Evolutionary conservation across 2,329 filamentous ascomycete genomes (phyloP), one percentile per base, ranked within the genome.

Genomic region (Aspergillus felis): DNA sequence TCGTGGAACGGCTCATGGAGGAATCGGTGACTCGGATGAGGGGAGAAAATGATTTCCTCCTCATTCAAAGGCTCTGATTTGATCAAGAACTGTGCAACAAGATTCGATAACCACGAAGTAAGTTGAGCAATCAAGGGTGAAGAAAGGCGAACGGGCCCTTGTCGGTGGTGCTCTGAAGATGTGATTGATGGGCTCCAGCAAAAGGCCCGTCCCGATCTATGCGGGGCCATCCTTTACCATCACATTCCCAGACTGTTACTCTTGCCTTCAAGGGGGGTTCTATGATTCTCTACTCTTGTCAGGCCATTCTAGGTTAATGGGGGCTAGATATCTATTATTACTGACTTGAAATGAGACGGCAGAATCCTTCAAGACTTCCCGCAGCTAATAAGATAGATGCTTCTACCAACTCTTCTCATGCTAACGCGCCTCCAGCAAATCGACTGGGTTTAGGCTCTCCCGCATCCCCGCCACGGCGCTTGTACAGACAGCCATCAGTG

Each of bases 401-500:
- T 38, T 38, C 32, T 14, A 38, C 32, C 32, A 38, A 38, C 32
- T 38, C 32, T 17, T 38, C 32, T 17, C 32, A 38, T 7, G 14
- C 32, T 38, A 38, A 38, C 14, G 17, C 32, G 5, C 14, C 14
- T 17, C 32, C 32, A 14, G 32, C 32, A 17, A 17, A 38, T 38
- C 32, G 14, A 38, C 32, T 7, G 32, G 32, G 46, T 47, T 51
- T 60, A 57, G 38, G 59, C 48, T 59, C 59, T 47, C 17, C 10
- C 53, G 49, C 35, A 49, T 47, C 60, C 58, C 60, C 60, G 57
- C 60, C 60, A 58, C 60, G 57, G 60, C 60, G 60, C 60, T 62
- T 62, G 57, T 55, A 46, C 53, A 38, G 32, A 17, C 1, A 7
- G 5, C 32, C 32, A 38, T 38, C 14, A 17, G 32, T 38, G 14